Base-by-base conservation (phyloP, 2,329 filamentous ascomycete species). In the Elsinoe ampelina region DNA sequence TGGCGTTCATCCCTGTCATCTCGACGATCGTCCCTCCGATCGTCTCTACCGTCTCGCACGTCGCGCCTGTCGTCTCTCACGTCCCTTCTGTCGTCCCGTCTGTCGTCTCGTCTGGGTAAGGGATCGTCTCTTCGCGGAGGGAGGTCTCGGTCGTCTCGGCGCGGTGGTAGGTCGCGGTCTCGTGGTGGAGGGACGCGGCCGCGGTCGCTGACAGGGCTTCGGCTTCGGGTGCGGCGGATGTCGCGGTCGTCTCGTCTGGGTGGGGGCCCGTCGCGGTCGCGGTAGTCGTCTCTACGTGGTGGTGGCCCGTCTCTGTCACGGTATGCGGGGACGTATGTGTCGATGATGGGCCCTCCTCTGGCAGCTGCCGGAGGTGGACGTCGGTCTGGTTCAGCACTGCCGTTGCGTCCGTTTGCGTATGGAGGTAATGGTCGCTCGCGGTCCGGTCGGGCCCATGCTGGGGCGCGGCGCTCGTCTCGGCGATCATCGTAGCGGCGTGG, bases 291-390 rank as follows among this genome's bases (percentile, higher is more conserved):
- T 35, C 59, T 57, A 3, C 62, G 61, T 11, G 55, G 61, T 22
- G 58, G 58, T 13, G 58, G 57, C 6, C 61, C 62, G 34, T 61
- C 58, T 15, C 60, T 50, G 45, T 60, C 42, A 34, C 63, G 58
- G 58, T 76, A 77, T 45, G 68, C 69, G 1, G 75, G 75, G 26
- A 76, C 73, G 60, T 77, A 77, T 0, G 70, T 74, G 58, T 77
- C 75, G 6, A 65, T 65, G 54, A 66, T 65, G 10, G 61, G 54
- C 17, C 59, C 45, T 32, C 15, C 45, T 43, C 59, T 39, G 26
- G 62, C 61, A n/a, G 58, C 59, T n/a, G 58, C 36, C 12, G 62
- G 63, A 11, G 62, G 62, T 2, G 59, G 59, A 50, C 65, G 58
- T 5, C 60, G 54, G 43, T 64, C 61, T 19, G 54, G 54, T 26